A percentile compares a stretch with the other conserved stretches of the same genome.
phyloP scores from a whole-genome alignment of 352 stramenopile genomes.

The Phytopythium boreale region DNA sequence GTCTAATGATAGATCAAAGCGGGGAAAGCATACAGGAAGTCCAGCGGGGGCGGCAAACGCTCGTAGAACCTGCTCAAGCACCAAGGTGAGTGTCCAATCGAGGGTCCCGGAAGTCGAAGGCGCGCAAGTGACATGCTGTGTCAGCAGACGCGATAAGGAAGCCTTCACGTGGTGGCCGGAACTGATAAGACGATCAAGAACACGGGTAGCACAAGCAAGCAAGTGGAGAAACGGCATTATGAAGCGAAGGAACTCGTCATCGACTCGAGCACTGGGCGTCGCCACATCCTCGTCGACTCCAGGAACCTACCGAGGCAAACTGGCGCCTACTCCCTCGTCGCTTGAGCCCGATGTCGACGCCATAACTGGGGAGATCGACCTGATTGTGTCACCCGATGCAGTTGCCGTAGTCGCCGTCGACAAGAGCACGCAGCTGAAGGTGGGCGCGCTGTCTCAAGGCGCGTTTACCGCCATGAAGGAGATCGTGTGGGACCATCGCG shows the following conservation, averaged over 20 bases:
- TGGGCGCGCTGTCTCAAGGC: slow-evolving; percentile 43
- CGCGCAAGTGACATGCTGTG: background rate
- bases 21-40: background rate
- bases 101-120: background rate
- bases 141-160: background rate
- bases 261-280: background rate
- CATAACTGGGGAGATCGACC: background rate
- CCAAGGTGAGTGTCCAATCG: background rate
- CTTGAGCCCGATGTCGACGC: background rate
- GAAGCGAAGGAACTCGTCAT: slow-evolving; percentile 2
- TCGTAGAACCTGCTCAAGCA: background rate
- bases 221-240: background rate
- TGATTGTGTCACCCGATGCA: background rate
- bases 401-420: background rate
- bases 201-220: background rate
- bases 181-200: background rate
- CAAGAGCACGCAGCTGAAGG: slow-evolving; percentile 11
- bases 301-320: background rate
- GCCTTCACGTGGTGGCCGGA: background rate
- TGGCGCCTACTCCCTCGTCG: background rate
- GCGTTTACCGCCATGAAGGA: slow-evolving; percentile 43
- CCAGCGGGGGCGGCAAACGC: background rate
- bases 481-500: slow-evolving; percentile 66
- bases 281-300: background rate
- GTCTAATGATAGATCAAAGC: background rate